These are phyloP conservation scores for Hanseniaspora uvarum DNA, from an alignment of 1,139 yeast species.

Conservation along the genomic window DNA sequence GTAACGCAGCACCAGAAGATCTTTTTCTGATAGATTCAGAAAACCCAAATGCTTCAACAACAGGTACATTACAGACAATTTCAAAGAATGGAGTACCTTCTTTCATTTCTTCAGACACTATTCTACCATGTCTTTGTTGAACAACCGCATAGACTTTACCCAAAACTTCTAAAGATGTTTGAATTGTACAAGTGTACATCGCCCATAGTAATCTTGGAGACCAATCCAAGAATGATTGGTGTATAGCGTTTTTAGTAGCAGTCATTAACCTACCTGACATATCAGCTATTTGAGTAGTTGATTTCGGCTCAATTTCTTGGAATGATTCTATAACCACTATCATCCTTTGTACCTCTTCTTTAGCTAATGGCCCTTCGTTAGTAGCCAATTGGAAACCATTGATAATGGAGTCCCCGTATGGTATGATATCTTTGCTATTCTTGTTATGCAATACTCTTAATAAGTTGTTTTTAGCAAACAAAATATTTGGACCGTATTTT, in stretches of 20 bases:
- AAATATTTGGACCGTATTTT: slow-evolving; percentile 62
- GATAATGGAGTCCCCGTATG: slow-evolving; percentile 55
- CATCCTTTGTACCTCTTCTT: slow-evolving; percentile 81
- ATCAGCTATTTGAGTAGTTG: slow-evolving; percentile 27
- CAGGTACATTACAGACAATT: slow-evolving; percentile 77
- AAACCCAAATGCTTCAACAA: slow-evolving; percentile 92
- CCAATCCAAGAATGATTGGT: slow-evolving; percentile 59
- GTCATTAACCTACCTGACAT: slow-evolving; percentile 64
- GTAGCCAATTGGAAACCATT: slow-evolving; percentile 82
- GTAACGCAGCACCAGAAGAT: slow-evolving; percentile 95
- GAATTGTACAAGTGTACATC: slow-evolving; percentile 88
- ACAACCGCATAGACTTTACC: slow-evolving; percentile 95
- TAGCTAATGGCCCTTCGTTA: slow-evolving; percentile 76
- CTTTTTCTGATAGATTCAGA: slow-evolving; percentile 87
- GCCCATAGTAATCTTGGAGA: slow-evolving; percentile 87
- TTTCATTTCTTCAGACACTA: slow-evolving; percentile 86
- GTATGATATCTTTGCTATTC: slow-evolving; percentile 31
- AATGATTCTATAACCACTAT: slow-evolving; percentile 43
- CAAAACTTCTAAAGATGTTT: slow-evolving; percentile 84
- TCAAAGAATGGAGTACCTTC: slow-evolving; percentile 97
- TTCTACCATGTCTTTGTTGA: slow-evolving; percentile 75
- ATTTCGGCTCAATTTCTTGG: slow-evolving; percentile 27
- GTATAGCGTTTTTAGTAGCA: slow-evolving; percentile 62
- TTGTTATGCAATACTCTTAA: slow-evolving; percentile 32
- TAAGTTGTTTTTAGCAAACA: slow-evolving; percentile 42